Evolutionary conservation across 208 protist species (phyloP).

Genomic region (Acanthamoeba culbertsoni): DNA sequence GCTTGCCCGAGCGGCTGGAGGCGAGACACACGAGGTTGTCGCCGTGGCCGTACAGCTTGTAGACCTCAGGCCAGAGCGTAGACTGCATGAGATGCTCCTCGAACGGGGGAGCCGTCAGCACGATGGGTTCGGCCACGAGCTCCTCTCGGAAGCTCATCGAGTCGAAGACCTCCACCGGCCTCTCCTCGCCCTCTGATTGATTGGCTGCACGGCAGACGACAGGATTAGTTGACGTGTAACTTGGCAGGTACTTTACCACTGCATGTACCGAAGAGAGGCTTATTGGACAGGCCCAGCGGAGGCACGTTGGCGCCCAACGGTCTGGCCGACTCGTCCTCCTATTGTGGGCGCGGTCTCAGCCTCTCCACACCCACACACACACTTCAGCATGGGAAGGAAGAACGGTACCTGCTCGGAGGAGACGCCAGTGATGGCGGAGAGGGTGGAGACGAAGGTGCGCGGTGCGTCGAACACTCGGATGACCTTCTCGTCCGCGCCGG

Average conservation of each 20-base stretch:
- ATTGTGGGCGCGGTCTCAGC: too few relatives aligned
- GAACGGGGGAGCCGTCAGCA: conserved; percentile 69
- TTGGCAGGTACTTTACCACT: too few relatives aligned
- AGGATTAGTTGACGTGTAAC: too few relatives aligned
- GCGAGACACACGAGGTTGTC: conserved; percentile 77
- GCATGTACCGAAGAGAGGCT: conserved; percentile 69
- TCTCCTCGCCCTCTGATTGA: conserved; percentile 52
- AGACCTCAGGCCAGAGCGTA: conserved; percentile 81
- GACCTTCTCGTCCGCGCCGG: conserved; percentile 82
- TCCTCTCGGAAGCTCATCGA: background rate
- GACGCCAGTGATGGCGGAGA: conserved; percentile 63
- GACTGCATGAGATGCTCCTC: conserved; percentile 81
- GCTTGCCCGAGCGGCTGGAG: background rate
- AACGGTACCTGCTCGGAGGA: background rate
- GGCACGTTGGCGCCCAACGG: conserved; percentile 74
- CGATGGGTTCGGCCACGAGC: conserved; percentile 36
- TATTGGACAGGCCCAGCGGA: conserved; percentile 81
- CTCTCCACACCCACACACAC: background rate
- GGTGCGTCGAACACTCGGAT: conserved; percentile 75
- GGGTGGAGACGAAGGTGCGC: conserved; percentile 67
- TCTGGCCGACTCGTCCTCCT: background rate
- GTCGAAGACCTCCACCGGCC: background rate
- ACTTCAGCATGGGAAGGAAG: background rate
- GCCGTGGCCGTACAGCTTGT: conserved; percentile 80
- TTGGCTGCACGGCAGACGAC: too few relatives aligned